phyloP scores from a whole-genome alignment of 495 filamentous ascomycete species.

The Pseudevernia furfuracea region DNA sequence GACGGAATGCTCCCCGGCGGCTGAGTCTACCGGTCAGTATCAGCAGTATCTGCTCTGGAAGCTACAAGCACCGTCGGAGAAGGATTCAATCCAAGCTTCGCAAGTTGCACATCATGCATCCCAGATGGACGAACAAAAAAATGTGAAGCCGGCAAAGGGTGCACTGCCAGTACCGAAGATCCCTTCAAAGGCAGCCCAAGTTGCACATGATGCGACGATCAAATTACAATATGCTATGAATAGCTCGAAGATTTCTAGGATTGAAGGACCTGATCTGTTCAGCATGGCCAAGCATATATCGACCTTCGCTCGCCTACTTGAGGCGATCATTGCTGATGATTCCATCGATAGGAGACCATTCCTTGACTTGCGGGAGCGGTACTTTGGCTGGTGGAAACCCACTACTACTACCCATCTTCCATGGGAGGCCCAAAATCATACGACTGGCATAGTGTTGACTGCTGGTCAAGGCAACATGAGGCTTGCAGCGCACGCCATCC shows the following conservation, averaged over 20 bases:
- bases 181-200: not conserved
- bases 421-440: not conserved
- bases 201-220: not conserved
- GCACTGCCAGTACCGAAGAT: not conserved
- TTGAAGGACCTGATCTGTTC: constrained; percentile 3
- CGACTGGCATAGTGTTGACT: constrained; percentile 13
- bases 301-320: not conserved
- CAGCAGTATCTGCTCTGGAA: not conserved
- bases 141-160: not conserved
- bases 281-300: constrained; percentile 12
- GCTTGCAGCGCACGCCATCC: constrained; percentile 25
- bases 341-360: constrained; percentile 10
- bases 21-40: not conserved
- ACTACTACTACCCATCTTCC: not conserved
- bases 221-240: not conserved
- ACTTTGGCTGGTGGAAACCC: constrained; percentile 8
- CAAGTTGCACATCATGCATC: not conserved
- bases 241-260: not conserved
- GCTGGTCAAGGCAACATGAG: constrained; percentile 12
- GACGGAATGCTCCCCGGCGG: not conserved
- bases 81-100: not conserved
- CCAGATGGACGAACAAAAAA: not conserved
- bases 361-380: not conserved
- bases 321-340: not conserved
- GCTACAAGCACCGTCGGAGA: not conserved